Conservation (phyloP, 345 rosid species). For the Zanthoxylum bungeanum region DNA sequence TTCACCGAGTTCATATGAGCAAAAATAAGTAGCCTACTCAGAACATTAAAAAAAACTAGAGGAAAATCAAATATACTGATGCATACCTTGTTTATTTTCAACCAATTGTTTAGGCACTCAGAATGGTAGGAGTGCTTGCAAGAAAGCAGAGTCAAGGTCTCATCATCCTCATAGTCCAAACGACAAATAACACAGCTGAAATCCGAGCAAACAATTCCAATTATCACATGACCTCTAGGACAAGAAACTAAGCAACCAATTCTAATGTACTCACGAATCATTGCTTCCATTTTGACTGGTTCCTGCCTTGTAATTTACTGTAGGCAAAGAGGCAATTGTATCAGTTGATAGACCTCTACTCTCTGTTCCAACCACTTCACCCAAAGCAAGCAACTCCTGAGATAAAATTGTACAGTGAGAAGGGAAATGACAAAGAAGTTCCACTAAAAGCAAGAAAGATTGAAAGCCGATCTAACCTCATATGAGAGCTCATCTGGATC, state of each 20-base stretch:
- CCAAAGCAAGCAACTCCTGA: constrained; percentile 92
- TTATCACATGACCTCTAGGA: constrained; percentile 2
- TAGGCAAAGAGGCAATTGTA: constrained; percentile 74
- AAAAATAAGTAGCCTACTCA: background rate
- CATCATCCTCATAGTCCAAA: constrained; percentile 82
- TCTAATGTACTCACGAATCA: constrained; percentile 64
- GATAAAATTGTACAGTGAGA: constrained; percentile 7
- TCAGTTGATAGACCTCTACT: constrained; percentile 90
- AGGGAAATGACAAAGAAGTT: background rate
- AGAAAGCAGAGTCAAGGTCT: constrained; percentile 71
- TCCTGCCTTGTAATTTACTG: constrained; percentile 62
- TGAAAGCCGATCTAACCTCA: constrained; percentile 51
- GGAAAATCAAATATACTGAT: background rate
- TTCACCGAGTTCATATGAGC: no score
- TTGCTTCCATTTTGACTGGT: constrained; percentile 73
- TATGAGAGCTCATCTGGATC: constrained; percentile 93
- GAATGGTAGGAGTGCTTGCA: constrained; percentile 95
- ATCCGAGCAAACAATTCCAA: constrained; percentile 11
- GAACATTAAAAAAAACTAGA: background rate
- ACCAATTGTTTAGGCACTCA: constrained; percentile 93
- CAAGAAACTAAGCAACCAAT: constrained; percentile 13
- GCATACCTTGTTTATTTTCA: constrained; percentile 85
- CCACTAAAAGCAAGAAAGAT: constrained; percentile 5
- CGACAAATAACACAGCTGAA: constrained; percentile 94
- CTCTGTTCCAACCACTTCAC: constrained; percentile 88